Conservation (phyloP, 441 rosid species). For the Mallotus repandus region DNA sequence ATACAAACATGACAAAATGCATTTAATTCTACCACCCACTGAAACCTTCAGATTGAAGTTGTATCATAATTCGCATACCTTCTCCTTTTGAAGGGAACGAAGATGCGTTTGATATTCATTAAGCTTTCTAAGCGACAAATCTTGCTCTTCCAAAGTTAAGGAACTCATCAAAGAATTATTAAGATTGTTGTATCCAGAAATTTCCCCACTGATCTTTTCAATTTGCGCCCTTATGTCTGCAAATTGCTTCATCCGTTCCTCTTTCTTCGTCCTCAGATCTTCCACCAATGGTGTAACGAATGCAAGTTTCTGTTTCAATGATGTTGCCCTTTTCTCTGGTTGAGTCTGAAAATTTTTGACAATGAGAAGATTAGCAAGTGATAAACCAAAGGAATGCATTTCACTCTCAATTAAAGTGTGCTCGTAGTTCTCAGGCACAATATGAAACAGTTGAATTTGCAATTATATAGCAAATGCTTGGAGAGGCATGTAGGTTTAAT, state of each 20-base stretch:
- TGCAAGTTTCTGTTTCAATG: constrained; percentile 84
- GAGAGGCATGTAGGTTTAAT: background rate
- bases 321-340: constrained; percentile 48
- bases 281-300: constrained; percentile 77
- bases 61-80: constrained; percentile 42
- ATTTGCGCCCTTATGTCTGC: constrained; percentile 69
- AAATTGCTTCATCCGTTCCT: constrained; percentile 78
- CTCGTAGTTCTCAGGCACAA: background rate
- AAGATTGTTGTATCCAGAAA: constrained; percentile 57
- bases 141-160: constrained; percentile 64
- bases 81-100: constrained; percentile 78
- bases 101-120: constrained; percentile 83
- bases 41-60: background rate
- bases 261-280: constrained; percentile 74
- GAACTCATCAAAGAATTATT: constrained; percentile 39
- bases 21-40: background rate
- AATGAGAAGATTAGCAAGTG: background rate
- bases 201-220: constrained; percentile 82
- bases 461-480: background rate
- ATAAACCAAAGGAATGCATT: constrained; percentile 3
- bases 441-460: background rate
- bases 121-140: constrained; percentile 81
- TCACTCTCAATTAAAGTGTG: too few relatives aligned
- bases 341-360: constrained; percentile 45
- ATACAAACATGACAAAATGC: background rate